Evolutionary conservation across 768 basidiomycete genomes (phyloP), one percentile per base, ranked within the genome.

Genomic region (Boletus insuetus): DNA sequence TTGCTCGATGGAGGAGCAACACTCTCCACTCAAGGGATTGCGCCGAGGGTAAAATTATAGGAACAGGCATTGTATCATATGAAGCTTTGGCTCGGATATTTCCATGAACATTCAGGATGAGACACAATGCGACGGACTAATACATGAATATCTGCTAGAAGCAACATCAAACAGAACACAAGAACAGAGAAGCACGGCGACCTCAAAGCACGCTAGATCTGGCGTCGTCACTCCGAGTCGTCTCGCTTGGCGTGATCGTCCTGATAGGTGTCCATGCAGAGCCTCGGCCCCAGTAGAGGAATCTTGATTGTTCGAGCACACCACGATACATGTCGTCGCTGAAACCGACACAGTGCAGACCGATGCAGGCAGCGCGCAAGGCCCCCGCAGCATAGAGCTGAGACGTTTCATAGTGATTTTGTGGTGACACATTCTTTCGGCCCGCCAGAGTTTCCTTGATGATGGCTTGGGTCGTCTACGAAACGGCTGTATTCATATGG

Each of bases 371-470:
- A 22, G 88, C 80, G 57, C 81, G 84, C 45, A 91, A 77, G 24
- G 88, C 89, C 2, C 89, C 89, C 1, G 77, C 84, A 6, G 79
- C 75, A 64, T 90, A 91, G 32, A 91, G 79, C 65, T 91, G 89
- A 1, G 76, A 73, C 0, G 81, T 83, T 67, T 91, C 89, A 72
- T 90, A 90, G 26, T 83, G 70, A 62, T 86, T 89, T 67, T 89
- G 87, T 17, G 89, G 88, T 2, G 88, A 88, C 19, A 81, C 81
- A 65, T 88, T 89, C 69, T 88, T 90, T 44, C 89, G 81, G 7
- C 76, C 82, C 2, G 79, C 70, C 35, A 91, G 74, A 0, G 89
- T 91, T 54, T 90, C 89, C 69, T 82, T 89, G 58, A 91, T 75
- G 49, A 91, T 74, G 0, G 81, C 77, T 51, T 85, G 81, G 3